Base-by-base conservation (phyloP, 352 stramenopile genomes). In the Phytophthora aleatoria region DNA sequence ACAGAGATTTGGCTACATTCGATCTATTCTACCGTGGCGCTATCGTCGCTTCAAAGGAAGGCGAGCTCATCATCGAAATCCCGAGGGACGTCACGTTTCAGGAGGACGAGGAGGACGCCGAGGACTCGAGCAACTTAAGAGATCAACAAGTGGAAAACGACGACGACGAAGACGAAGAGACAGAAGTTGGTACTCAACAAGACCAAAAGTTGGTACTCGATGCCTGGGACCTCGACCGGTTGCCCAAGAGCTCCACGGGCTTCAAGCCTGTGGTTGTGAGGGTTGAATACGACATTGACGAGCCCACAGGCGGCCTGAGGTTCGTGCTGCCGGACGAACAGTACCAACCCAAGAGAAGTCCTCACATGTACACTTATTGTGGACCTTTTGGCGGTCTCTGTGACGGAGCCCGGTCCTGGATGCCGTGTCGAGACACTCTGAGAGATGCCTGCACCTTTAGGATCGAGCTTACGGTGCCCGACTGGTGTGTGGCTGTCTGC, bases 321-420 rank as follows among this genome's bases (percentile, higher is more conserved):
- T 94, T 95, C 54, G 54, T 95, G 16, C 62, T 95, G 15, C 87
- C 87, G 1, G 78, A 91, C 38, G 78, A 85, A 13, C 67, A 83
- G 65, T 77, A 73, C 41, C 80, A 91, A 41, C 80, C 87, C 12
- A 88, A 87, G 61, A 76, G 85, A 13, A 88, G 74, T 27, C 87
- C 87, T 0, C 87, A 95, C 48, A 92, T 95, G 87, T 95, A 95
- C 76, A 92, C 87, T 57, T 90, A 91, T 63, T 89, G 83, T 59
- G 87, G 85, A 11, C 85, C 85, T 10, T 94, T 94, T 60, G 87
- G 87, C 1, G 87, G 85, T 3, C 71, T 94, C 3, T 95, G 87
- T 38, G 87, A 95, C 51, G 87, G 87, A 26, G 87, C 87, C 27
- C 81, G 87, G 38, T 90, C 83, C 24, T 95, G 87, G 87, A 94